Conservation (phyloP, 164 flowering plant species). For the Chloranthus sessilifolius region DNA sequence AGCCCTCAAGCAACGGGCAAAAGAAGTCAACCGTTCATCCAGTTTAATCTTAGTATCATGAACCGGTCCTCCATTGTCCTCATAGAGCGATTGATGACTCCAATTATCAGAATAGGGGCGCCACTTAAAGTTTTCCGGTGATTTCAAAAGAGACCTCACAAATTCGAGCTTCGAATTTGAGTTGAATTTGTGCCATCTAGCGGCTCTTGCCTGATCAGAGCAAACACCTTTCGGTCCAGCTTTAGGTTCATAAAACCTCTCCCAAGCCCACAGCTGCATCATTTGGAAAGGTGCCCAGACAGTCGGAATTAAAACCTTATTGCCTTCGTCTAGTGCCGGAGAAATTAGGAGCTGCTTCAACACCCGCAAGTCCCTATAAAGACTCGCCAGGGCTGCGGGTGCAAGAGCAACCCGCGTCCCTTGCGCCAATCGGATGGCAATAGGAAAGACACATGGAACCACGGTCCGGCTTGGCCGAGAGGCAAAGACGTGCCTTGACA, state of each 20-base stretch:
- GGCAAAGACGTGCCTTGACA: constrained; percentile 34
- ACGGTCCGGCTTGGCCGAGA: neutral
- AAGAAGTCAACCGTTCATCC: constrained; percentile 16
- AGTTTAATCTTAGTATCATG: neutral
- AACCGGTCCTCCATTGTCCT: constrained; percentile 13
- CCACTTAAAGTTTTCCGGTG: constrained; percentile 17
- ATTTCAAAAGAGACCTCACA: constrained; percentile 5
- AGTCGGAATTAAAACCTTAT: too few species aligned
- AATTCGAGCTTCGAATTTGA: neutral
- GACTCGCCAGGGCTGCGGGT: constrained; percentile 43
- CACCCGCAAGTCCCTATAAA: constrained; percentile 36
- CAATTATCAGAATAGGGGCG: constrained; percentile 23
- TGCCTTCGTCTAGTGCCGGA: too few species aligned
- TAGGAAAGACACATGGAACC: constrained; percentile 16
- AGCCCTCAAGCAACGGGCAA: constrained; percentile 17
- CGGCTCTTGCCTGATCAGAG: constrained; percentile 19
- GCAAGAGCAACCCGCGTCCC: constrained; percentile 46
- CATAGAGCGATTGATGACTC: constrained; percentile 3
- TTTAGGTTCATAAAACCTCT: constrained; percentile 23
- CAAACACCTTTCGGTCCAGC: neutral
- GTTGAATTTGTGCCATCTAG: constrained; percentile 18
- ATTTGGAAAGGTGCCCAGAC: constrained; percentile 25
- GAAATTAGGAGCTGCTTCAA: too few species aligned
- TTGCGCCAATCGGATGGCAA: constrained; percentile 36
- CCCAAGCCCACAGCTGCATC: constrained; percentile 32